Base-by-base conservation (phyloP, 306 rosid species). In the Rubus idaeus region DNA sequence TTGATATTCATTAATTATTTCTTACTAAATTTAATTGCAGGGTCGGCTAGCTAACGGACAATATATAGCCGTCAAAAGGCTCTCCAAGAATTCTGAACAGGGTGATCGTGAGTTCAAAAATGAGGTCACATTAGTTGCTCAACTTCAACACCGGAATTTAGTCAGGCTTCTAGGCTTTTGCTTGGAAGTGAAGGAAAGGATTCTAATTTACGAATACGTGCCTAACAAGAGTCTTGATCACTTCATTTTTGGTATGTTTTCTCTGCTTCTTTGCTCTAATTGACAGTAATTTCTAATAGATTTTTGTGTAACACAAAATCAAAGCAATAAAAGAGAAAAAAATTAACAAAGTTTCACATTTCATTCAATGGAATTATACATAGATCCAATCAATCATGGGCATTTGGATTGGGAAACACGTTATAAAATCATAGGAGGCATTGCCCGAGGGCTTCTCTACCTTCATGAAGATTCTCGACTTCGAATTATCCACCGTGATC, bases 401-500 rank as follows among this genome's bases (percentile, higher is more conserved):
- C 26, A 46, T 46, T 46, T 46, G 50, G 50, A 46, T 46, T 46
- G 50, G 50, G 4, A 46, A 2, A 46, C 50, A 46, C 13, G 21
- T 39, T 74, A 74, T 18, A 83, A 75, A 20, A 88, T 86, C 8
- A 81, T 86, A 0, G 70, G 30, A 67, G 89, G 90, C 3, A 75
- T 87, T 21, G 88, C 86, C 40, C 73, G 80, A 58, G 89, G 91
- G 14, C 45, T 85, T 11, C 65, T 74, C 26, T 89, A 89, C 39
- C 69, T 89, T 5, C 93, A 85, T 40, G 89, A 82, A 13, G 83
- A 87, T 81, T 90, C 89, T 14, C 68, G 86, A 2, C 75, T 87
- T 5, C 80, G 55, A 85, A 47, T 89, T 13, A 85, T 89, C 26
- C 88, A 83, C 4, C 76, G 86, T 13, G 86, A 86, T 80, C 77